Conservation (phyloP, 768 basidiomycete genomes). For the Trametes punicea region DNA sequence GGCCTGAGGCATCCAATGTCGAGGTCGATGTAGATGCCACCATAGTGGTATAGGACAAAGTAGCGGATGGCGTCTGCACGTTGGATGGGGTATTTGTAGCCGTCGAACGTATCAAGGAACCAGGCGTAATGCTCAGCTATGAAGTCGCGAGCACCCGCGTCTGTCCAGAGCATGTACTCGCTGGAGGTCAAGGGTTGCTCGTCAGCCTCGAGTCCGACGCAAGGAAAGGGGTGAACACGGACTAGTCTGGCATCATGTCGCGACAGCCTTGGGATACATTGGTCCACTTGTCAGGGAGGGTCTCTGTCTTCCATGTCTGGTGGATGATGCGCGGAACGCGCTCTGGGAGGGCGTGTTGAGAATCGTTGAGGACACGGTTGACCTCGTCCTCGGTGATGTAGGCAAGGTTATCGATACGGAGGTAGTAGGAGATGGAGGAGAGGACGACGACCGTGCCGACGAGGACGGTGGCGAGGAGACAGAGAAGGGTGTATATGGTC, state of each 20-base stretch:
- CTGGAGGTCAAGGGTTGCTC: slow-evolving; percentile 49
- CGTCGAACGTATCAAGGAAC: slow-evolving; percentile 92
- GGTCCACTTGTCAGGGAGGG: slow-evolving; percentile 79
- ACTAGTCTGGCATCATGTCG: slow-evolving; percentile 96
- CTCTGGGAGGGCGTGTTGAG: slow-evolving; percentile 46
- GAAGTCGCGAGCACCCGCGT: slow-evolving; percentile 84
- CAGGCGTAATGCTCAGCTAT: slow-evolving; percentile 85
- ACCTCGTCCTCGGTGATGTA: slow-evolving; percentile 82
- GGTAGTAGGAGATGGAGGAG: slow-evolving; percentile 87
- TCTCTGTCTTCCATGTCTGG: slow-evolving; percentile 97
- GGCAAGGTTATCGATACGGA: slow-evolving; percentile 73
- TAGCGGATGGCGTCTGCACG: slow-evolving; percentile 98
- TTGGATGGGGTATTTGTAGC: slow-evolving; percentile 88
- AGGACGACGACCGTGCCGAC: slow-evolving; percentile 88
- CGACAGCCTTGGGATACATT: slow-evolving; percentile 79
- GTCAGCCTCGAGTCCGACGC: slow-evolving; percentile 12
- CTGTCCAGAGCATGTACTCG: slow-evolving; percentile 98
- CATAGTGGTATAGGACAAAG: slow-evolving; percentile 93
- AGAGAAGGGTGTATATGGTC: slow-evolving; percentile 44
- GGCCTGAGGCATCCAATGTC: slow-evolving; percentile 91
- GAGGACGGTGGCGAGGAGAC: slow-evolving; percentile 71
- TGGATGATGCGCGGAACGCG: slow-evolving; percentile 90
- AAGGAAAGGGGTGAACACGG: slow-evolving; percentile 34
- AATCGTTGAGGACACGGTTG: slow-evolving; percentile 46
- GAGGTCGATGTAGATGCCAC: slow-evolving; percentile 94